Conservation (phyloP, 2,329 filamentous ascomycete species). For the Zalaria sp. region DNA sequence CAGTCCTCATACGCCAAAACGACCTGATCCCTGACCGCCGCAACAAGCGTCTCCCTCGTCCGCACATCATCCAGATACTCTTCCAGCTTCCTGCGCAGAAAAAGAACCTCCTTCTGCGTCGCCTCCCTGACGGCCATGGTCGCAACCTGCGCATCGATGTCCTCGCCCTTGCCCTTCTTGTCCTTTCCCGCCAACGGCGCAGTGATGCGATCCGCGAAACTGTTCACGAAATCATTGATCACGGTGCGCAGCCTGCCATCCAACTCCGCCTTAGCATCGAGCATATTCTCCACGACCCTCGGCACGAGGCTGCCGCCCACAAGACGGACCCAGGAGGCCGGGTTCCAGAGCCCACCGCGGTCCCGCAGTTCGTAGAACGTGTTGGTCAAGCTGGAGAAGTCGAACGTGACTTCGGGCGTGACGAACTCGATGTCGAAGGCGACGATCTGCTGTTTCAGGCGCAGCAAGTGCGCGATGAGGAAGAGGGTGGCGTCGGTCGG, state of each 20-base stretch:
- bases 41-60: slow-evolving; percentile 51
- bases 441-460: slow-evolving; percentile 90
- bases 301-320: slow-evolving; percentile 40
- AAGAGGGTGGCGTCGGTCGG: slow-evolving; percentile 75
- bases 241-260: slow-evolving; percentile 47
- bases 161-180: slow-evolving; percentile 9
- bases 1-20: slow-evolving; percentile 50
- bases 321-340: slow-evolving; percentile 45
- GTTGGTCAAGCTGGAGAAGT: slow-evolving; percentile 50
- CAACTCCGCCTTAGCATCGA: slow-evolving; percentile 55
- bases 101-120: slow-evolving; percentile 44
- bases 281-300: slow-evolving; percentile 56
- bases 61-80: slow-evolving; percentile 52
- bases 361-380: slow-evolving; percentile 56
- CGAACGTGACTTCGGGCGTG: slow-evolving; percentile 49
- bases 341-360: slow-evolving; percentile 52
- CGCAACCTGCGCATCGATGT: slow-evolving; percentile 10
- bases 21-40: slow-evolving; percentile 50
- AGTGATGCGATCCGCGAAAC: slow-evolving; percentile 43
- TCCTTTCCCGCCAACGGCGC: slow-evolving; percentile 24
- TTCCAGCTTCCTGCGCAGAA: slow-evolving; percentile 41
- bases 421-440: slow-evolving; percentile 84
- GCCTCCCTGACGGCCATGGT: slow-evolving; percentile 34
- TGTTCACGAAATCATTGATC: slow-evolving; percentile 52
- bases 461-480: slow-evolving; percentile 83